Evolutionary conservation across 2,329 filamentous ascomycete genomes (phyloP).

Genomic region (Sarocladium strictum): DNA sequence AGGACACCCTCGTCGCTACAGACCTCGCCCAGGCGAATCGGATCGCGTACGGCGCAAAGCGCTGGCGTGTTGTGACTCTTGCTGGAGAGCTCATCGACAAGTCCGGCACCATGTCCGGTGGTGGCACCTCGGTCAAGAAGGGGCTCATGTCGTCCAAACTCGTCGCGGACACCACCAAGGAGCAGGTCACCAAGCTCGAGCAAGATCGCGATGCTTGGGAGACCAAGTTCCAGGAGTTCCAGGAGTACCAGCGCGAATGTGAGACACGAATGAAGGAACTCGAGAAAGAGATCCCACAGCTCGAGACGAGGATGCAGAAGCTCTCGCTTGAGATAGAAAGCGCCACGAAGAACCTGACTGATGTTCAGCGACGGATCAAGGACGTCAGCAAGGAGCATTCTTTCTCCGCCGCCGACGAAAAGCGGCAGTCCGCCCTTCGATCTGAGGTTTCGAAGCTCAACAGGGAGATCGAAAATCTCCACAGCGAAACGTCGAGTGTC

Average conservation of each 20-base stretch:
- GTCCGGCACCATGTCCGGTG: constrained; percentile 97
- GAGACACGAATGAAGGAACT: constrained; percentile 68
- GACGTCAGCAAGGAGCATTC: constrained; percentile 79
- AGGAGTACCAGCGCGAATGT: constrained; percentile 75
- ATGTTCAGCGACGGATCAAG: constrained; percentile 77
- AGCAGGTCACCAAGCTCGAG: constrained; percentile 84
- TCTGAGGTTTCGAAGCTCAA: constrained; percentile 72
- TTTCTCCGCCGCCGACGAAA: constrained; percentile 74
- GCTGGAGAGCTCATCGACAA: constrained; percentile 96
- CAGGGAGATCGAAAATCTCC: constrained; percentile 73
- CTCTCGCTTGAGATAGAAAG: constrained; percentile 84
- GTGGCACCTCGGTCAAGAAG: constrained; percentile 82
- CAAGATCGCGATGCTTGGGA: constrained; percentile 80
- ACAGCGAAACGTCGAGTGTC: constrained; percentile 77
- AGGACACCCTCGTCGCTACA: constrained; percentile 88
- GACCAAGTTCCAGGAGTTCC: constrained; percentile 74
- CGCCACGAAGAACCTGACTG: constrained; percentile 73
- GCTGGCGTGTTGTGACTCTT: constrained; percentile 95
- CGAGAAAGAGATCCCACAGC: constrained; percentile 69
- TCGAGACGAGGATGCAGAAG: constrained; percentile 91
- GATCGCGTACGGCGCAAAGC: constrained; percentile 86
- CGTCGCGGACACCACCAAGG: constrained; percentile 77
- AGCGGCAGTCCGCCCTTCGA: constrained; percentile 63
- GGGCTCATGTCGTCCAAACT: constrained; percentile 97
- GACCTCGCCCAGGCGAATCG: constrained; percentile 95